Conservation (phyloP, 2,329 filamentous ascomycete genomes). For the Aspergillus fijiensis region DNA sequence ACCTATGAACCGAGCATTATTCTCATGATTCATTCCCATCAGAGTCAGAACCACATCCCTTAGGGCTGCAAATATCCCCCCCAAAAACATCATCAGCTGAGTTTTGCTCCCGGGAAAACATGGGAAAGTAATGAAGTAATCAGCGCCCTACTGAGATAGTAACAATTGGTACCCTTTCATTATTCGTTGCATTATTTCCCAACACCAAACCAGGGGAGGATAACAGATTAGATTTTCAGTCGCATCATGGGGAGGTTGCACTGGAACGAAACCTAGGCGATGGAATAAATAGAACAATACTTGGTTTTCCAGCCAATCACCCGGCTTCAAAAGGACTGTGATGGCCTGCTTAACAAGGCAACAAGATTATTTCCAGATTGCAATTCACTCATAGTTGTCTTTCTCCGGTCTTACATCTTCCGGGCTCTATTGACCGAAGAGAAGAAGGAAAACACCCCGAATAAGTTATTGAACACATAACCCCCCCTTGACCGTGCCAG, state of each 20-base stretch:
- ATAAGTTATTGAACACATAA: no score
- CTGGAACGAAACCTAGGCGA: background rate
- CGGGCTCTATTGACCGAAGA: background rate
- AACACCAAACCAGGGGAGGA: background rate
- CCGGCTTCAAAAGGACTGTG: background rate
- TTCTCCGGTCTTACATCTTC: background rate
- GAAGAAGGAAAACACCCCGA: no score
- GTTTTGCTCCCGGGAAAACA: background rate
- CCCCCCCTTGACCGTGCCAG: background rate
- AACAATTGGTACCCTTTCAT: background rate
- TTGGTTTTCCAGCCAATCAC: background rate
- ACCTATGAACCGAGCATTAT: background rate
- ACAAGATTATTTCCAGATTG: constrained; percentile 1
- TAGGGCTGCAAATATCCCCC: background rate
- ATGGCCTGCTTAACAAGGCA: constrained; percentile 7
- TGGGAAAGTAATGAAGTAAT: background rate
- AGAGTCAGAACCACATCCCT: no score
- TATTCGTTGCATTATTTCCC: background rate
- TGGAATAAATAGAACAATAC: background rate
- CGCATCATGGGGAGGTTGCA: background rate
- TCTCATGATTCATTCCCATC: background rate
- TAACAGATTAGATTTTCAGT: background rate
- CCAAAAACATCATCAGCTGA: background rate
- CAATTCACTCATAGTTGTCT: background rate
- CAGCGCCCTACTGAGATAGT: background rate